Evolutionary conservation across 441 rosid species (phyloP), one percentile per base, ranked within the genome.

Genomic region (Gossypium aridum): DNA sequence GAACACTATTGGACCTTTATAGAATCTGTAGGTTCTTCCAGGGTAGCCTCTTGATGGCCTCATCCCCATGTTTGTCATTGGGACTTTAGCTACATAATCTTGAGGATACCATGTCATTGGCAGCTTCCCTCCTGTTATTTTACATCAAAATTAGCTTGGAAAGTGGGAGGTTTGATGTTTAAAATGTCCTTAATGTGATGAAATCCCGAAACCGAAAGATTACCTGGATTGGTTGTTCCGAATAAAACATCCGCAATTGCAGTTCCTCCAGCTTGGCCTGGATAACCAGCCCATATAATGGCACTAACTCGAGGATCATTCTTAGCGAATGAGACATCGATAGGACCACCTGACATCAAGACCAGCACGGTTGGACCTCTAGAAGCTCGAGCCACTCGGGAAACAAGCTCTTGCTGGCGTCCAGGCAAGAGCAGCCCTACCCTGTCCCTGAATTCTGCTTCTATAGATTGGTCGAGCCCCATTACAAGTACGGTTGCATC

Each of bases 41-140:
- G 95, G 92, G 77, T 90, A 90, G 31, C 78, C 81, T 73, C 81
- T 64, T 3, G 63, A 68, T n/a, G 82, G 83, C 64, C 95, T 78
- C 88, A 90, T 80, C 37, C 76, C 86, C 95, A 90, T 90, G 79
- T 78, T 69, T 2, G 90, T 86, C 95, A 90, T 90, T n/a, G 95
- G 95, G 2, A 86, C 81, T 69, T 81, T 90, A 3, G 88, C 70
- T n/a, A 88, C 70, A 47, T 87, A 90, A 3, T 76, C 78, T 73
- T 90, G 90, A 4, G 95, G 92, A 66, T 90, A 90, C 95, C 95
- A 90, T 62, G 95, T 90, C 89, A 90, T 87, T 0, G 95, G 95
- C 69, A 88, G 59, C 71, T 86, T 90, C 10, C 95, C 95, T 7
- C 94, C 94, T 89, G 60, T 9, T 62, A 56, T 0, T 13, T 4